phyloP scores from a whole-genome alignment of 148 eudicot species.

The Camellia sinensis region DNA sequence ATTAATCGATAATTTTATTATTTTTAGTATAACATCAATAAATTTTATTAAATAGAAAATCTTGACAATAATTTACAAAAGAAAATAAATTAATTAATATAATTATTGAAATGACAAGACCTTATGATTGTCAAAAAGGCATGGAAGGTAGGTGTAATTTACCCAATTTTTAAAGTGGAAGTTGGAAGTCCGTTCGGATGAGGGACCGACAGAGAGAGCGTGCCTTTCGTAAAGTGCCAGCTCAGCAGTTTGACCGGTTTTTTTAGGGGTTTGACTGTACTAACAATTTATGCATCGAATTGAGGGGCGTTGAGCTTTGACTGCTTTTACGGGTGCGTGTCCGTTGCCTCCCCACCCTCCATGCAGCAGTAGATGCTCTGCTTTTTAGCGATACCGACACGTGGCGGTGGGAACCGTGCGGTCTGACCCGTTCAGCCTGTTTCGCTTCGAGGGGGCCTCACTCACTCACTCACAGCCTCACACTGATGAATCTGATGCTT shows the following conservation, averaged over 20 bases:
- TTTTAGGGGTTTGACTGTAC: slow-evolving; percentile 8
- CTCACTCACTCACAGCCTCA: background rate
- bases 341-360: background rate
- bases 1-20: too few species aligned
- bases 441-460: too few species aligned
- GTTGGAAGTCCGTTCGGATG: too few species aligned
- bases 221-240: slow-evolving; percentile 17
- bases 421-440: background rate
- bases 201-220: slow-evolving; percentile 12
- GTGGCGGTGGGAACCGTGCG: background rate
- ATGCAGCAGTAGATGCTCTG: background rate
- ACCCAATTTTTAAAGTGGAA: too few species aligned
- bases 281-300: background rate
- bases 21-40: too few species aligned
- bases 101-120: too few species aligned
- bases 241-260: slow-evolving; percentile 16
- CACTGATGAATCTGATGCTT: background rate
- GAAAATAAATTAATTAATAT: too few species aligned
- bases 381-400: slow-evolving; percentile 6
- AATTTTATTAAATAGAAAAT: too few species aligned
- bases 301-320: too few species aligned
- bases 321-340: background rate
- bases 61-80: too few species aligned
- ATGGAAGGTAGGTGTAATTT: too few species aligned
- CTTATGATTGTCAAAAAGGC: too few species aligned